Evolutionary conservation across 352 stramenopile genomes (phyloP), one percentile per base, ranked within the genome.

Genomic region (Pythium inflatum): DNA sequence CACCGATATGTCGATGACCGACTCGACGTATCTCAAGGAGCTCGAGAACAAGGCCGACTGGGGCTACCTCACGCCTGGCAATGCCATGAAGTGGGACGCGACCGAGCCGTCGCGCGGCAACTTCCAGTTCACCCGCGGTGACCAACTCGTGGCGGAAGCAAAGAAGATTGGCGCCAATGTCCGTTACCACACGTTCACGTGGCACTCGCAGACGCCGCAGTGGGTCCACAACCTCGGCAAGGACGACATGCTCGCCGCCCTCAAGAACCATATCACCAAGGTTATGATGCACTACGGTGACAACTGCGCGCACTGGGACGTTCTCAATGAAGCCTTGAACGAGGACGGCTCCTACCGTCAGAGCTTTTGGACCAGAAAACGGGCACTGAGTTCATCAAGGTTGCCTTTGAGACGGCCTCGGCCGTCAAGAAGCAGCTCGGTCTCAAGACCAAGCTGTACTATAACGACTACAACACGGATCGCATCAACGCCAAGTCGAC

Each of bases 31-130:
- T 7, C 20, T 31, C 20, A 30, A 53, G n/a, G 46, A 53, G n/a
- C 22, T 53, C 22, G 24, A 14, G 1, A 53, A 53, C 9, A 24
- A n/a, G 9, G 24, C n/a, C 9, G 46, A 53, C 46, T 53, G 46
- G 46, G 46, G 46, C 16, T 53, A 16, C 22, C 22, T 53, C 22
- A 53, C 46, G 14, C 46, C 46, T 20, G 46, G 22, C 46, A 53
- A 53, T 53, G 46, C 46, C 22, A 53, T 53, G 46, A 53, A 53
- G 46, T 53, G 46, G 46, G 46, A 53, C 22, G 46, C 46, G 13
- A 53, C 46, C 46, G 46, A 53, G 46, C 46, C 46, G 22, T 53
- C 46, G 2, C 46, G 22, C 2, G 33, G 33, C 46, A 14, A 30
- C 8, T 53, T 53, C 24, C 46, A 53, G 46, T 53, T 53, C 20